Evolutionary conservation across 768 basidiomycete genomes (phyloP), one percentile per base, ranked within the genome.

Genomic region (Boletus subparvulus): DNA sequence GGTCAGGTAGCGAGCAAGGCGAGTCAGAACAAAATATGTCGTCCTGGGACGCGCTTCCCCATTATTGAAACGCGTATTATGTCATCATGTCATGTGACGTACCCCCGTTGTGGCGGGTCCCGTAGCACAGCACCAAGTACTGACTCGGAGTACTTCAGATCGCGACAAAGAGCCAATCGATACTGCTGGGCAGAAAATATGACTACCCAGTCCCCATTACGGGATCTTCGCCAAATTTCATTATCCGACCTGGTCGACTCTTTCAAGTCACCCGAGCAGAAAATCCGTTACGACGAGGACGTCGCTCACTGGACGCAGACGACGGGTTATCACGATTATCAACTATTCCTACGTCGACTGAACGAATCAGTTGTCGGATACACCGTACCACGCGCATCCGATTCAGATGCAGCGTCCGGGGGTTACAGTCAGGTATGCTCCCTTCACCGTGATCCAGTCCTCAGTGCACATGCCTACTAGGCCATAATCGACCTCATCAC

Each of bases 341-440:
- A 79, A 41, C 64, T 88, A 21, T 96, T 94, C 73, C 74, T 95
- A 32, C 83, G 83, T 21, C 80, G 89, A 45, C 74, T 95, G 41
- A 91, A 82, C 55, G 87, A 92, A 58, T 80, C 90, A 6, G 88
- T 95, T 10, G 84, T 87, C 9, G 92, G 88, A 28, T 72, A 77
- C 51, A 71, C 70, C 51, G 77, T 90, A 32, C 82, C 86, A 35
- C 78, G 70, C 12, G 6, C 17, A 14, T 52, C 50, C 28, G 58
- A 35, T 44, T 37, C 55, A 40, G 60, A 47, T 41, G 9, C 46
- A 16, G 21, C 12, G 2, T 47, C 37, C 7, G 58, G 24, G 17
- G 52, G 26, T 17, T 53, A 36, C 36, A 65, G 60, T 46, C 57
- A 67, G 65, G 69, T 71, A 57, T n/a, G 58, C 28, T 26, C 24